A percentile compares a stretch with the other conserved stretches of the same genome.
These are phyloP conservation scores for Umbelopsis isabellina DNA, from an alignment of 192 early-diverging fungal genomes.

Conservation along the genomic window DNA sequence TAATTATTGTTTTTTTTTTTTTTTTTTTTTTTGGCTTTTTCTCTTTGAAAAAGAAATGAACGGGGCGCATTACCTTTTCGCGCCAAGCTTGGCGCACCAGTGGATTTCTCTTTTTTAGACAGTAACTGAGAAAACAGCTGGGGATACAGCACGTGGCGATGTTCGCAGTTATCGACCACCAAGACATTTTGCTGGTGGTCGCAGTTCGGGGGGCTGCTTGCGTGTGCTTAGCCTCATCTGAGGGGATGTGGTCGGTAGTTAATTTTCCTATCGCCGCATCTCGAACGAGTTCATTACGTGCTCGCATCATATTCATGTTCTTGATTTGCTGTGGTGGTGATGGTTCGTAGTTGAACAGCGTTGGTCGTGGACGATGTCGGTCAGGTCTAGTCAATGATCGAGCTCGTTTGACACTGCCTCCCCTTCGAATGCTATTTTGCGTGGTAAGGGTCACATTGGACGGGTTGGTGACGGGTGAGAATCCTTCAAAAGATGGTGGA, in stretches of 20 bases:
- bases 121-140: slow-evolving; percentile 42
- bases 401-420: slow-evolving; percentile 24
- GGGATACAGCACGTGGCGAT: slow-evolving; percentile 53
- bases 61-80: slow-evolving; percentile 48
- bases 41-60: background rate
- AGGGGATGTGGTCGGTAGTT: slow-evolving; percentile 4
- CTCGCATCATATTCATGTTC: slow-evolving; percentile 25
- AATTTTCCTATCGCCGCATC: slow-evolving; percentile 25
- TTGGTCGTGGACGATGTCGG: slow-evolving; percentile 42
- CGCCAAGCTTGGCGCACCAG: slow-evolving; percentile 54
- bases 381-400: slow-evolving; percentile 45
- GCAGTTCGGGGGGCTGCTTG: slow-evolving; percentile 25
- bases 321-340: slow-evolving; percentile 17
- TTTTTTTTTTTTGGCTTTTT: slow-evolving; percentile 7
- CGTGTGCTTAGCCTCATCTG: slow-evolving; percentile 29
- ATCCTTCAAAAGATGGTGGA: background rate
- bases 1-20: slow-evolving; percentile 4
- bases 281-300: slow-evolving; percentile 31
- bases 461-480: background rate
- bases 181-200: slow-evolving; percentile 39
- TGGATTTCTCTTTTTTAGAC: slow-evolving; percentile 44
- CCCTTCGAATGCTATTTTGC: background rate
- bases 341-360: slow-evolving; percentile 37
- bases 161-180: slow-evolving; percentile 47
- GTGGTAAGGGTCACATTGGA: background rate